Conservation (phyloP, 768 basidiomycete genomes). For the Rhodotorula toruloides region DNA sequence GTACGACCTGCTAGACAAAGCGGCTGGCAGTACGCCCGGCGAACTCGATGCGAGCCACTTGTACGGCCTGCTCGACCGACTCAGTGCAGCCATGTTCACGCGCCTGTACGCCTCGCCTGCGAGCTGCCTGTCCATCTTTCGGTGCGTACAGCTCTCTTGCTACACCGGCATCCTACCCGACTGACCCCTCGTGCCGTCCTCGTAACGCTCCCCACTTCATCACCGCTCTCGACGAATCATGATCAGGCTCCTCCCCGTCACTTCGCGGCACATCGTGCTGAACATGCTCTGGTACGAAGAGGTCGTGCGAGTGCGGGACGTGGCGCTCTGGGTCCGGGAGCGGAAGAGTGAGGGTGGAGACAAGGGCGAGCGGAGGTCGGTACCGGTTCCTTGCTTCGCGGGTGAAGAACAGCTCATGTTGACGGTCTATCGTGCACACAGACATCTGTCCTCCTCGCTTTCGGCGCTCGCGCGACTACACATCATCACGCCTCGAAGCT, state of each 20-base stretch:
- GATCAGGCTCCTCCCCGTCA: constrained; percentile 64
- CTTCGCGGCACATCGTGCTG: constrained; percentile 81
- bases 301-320: constrained; percentile 64
- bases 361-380: constrained; percentile 26
- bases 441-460: constrained; percentile 67
- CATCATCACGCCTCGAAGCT: constrained; percentile 53
- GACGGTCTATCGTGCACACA: constrained; percentile 44
- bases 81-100: constrained; percentile 69
- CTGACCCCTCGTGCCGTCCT: not conserved
- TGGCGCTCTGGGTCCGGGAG: constrained; percentile 60
- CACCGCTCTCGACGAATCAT: not conserved
- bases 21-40: not conserved
- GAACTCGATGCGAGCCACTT: constrained; percentile 33
- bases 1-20: too few species aligned
- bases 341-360: constrained; percentile 36
- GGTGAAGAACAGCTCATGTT: not conserved
- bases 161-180: fast-evolving
- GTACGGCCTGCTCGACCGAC: constrained; percentile 65
- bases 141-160: constrained; percentile 51
- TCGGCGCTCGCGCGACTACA: constrained; percentile 62
- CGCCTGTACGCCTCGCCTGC: constrained; percentile 79
- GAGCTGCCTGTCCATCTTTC: constrained; percentile 82
- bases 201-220: not conserved
- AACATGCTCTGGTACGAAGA: constrained; percentile 83
- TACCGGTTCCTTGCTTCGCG: not conserved